Evolutionary conservation across 192 early-diverging fungal species (phyloP).

Genomic region (Coemansia reversa): DNA sequence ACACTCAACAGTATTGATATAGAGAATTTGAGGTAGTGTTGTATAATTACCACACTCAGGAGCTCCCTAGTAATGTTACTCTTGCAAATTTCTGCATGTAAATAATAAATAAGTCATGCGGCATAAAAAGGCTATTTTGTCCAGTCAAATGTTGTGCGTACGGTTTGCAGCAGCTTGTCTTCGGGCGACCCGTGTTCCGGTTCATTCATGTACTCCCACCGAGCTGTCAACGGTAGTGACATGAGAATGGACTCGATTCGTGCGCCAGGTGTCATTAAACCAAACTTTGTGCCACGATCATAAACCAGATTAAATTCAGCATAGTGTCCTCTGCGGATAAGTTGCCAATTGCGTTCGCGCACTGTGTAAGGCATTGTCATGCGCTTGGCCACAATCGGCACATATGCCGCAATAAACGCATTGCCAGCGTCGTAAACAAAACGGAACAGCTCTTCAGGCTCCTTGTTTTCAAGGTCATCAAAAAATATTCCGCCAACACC

Average conservation of each 20-base stretch:
- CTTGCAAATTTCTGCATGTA: neutral
- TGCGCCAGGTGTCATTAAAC: conserved; percentile 91
- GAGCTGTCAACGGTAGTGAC: conserved; percentile 87
- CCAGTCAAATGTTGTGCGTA: conserved; percentile 82
- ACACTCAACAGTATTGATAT: neutral
- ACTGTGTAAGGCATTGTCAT: conserved; percentile 76
- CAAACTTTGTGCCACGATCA: conserved; percentile 98
- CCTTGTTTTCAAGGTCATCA: conserved; percentile 84
- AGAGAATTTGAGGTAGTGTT: neutral
- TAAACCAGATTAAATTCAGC: conserved; percentile 97
- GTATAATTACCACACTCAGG: neutral
- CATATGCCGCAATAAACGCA: conserved; percentile 78
- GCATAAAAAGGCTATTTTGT: conserved; percentile 29
- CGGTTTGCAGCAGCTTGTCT: conserved; percentile 72
- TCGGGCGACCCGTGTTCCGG: conserved; percentile 71
- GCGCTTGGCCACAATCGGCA: conserved; percentile 81
- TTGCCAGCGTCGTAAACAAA: conserved; percentile 85
- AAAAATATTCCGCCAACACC: conserved; percentile 99
- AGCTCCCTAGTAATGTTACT: neutral
- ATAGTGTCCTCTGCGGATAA: conserved; percentile 91
- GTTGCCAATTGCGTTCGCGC: conserved; percentile 89
- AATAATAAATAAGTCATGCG: neutral
- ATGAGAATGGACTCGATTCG: conserved; percentile 95
- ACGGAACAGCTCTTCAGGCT: conserved; percentile 72
- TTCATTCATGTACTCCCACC: conserved; percentile 92